These are phyloP conservation scores for Solanum virginianum DNA, from an alignment of 257 asterid species.

Conservation along the genomic window DNA sequence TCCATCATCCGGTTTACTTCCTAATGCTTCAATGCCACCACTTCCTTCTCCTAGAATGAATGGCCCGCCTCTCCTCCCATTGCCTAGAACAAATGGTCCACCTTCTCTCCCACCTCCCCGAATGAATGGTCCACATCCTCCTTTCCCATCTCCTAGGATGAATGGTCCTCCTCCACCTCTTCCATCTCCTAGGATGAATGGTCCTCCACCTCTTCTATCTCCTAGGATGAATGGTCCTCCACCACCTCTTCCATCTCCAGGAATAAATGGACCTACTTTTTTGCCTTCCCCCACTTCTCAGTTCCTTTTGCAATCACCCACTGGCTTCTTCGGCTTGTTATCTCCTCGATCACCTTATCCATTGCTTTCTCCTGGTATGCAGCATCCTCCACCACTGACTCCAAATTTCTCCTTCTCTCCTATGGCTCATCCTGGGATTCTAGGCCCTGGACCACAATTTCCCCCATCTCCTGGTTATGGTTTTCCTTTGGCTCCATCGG, in stretches of 20 bases:
- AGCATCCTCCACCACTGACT: conserved; percentile 47
- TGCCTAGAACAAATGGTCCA: neutral
- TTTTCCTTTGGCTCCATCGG: conserved; percentile 75
- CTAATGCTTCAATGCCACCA: conserved; percentile 18
- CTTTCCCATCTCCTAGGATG: conserved; percentile 37
- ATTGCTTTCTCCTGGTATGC: conserved; percentile 75
- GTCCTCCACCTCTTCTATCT: conserved; percentile 40
- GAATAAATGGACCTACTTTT: conserved; percentile 41
- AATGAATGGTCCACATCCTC: neutral
- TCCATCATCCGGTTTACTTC: conserved; percentile 22
- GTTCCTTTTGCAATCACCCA: conserved; percentile 71
- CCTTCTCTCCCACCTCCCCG: conserved; percentile 20
- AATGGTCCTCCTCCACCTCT: conserved; percentile 41
- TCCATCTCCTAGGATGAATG: conserved; percentile 53
- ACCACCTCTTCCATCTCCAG: conserved; percentile 40
- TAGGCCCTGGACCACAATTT: conserved; percentile 77
- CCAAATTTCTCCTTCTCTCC: conserved; percentile 73
- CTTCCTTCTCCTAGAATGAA: conserved; percentile 41
- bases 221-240: conserved; percentile 53
- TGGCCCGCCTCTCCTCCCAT: conserved; percentile 12
- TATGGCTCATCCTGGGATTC: conserved; percentile 58
- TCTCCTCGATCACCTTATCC: conserved; percentile 87
- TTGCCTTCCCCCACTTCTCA: conserved; percentile 82
- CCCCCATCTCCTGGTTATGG: conserved; percentile 90
- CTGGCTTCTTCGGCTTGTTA: conserved; percentile 46